A percentile compares a stretch with the other conserved stretches of the same genome.
phyloP scores from a whole-genome alignment of 2,329 filamentous ascomycete species.

The Hortaea sp. region DNA sequence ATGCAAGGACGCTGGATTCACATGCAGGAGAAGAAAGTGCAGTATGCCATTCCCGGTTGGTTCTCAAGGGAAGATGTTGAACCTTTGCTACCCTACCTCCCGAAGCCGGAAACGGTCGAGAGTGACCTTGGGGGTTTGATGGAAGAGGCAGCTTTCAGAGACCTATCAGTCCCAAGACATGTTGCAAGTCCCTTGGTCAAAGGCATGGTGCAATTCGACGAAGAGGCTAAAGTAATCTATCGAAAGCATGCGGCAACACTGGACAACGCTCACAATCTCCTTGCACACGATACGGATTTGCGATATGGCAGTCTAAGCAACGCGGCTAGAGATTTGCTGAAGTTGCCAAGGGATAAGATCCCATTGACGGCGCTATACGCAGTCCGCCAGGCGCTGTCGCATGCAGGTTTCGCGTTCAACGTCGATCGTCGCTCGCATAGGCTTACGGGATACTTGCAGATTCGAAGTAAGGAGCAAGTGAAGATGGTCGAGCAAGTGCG shows the following conservation, averaged over 20 bases:
- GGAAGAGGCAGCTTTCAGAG: constrained; percentile 27
- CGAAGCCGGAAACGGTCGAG: constrained; percentile 28
- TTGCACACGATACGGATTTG: constrained; percentile 35
- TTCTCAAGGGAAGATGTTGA: constrained; percentile 35
- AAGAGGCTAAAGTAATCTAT: constrained; percentile 38
- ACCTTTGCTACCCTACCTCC: constrained; percentile 42
- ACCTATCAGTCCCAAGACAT: constrained; percentile 34
- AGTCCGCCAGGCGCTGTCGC: constrained; percentile 54
- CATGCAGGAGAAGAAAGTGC: constrained; percentile 27
- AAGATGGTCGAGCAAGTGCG: constrained; percentile 42
- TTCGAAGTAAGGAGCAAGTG: constrained; percentile 49
- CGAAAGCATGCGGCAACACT: constrained; percentile 35
- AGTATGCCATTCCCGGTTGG: constrained; percentile 42
- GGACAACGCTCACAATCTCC: constrained; percentile 39
- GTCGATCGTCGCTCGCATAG: constrained; percentile 41
- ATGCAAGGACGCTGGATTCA: constrained; percentile 41
- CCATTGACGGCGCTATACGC: constrained; percentile 49
- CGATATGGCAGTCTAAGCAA: constrained; percentile 39
- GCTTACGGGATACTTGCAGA: constrained; percentile 51
- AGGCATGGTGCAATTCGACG: constrained; percentile 34
- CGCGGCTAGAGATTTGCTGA: constrained; percentile 35
- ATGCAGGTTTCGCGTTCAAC: constrained; percentile 53
- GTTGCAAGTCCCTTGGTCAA: constrained; percentile 35
- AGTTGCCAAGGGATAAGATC: constrained; percentile 17
- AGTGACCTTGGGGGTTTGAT: constrained; percentile 17